A percentile compares a stretch with the other conserved stretches of the same genome.
phyloP scores from a whole-genome alignment of 768 basidiomycete genomes.

The Coprinopsis cinerea region DNA sequence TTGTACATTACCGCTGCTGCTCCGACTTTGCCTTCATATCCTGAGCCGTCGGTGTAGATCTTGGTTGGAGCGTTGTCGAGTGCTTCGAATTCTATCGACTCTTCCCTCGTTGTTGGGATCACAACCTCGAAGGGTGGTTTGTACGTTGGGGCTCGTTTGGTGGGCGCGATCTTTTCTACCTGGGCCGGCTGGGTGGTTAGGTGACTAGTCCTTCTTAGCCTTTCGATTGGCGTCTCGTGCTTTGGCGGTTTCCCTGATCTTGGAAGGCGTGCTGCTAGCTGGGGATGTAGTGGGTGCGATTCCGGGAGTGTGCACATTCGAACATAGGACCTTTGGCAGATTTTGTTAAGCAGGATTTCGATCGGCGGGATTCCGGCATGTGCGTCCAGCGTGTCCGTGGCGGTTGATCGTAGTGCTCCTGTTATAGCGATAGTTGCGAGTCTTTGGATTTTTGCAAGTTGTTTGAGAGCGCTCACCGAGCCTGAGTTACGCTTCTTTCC shows the following conservation, averaged over 20 bases:
- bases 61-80: not conserved
- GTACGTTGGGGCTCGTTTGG: not conserved
- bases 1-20: conserved; percentile 17
- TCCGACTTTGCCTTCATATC: conserved; percentile 15
- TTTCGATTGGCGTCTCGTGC: conserved; percentile 9
- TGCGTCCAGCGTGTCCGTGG: conserved; percentile 15
- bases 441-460: conserved; percentile 15
- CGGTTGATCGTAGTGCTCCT: conserved; percentile 17
- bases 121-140: not conserved
- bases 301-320: conserved; percentile 14
- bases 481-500: conserved; percentile 7
- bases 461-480: conserved; percentile 10
- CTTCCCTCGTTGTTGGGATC: conserved; percentile 3
- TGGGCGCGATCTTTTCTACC: conserved; percentile 10
- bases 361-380: conserved; percentile 15
- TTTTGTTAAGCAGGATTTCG: conserved; percentile 8
- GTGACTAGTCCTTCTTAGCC: conserved; percentile 3
- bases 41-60: conserved; percentile 17
- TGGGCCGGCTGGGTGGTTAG: conserved; percentile 10
- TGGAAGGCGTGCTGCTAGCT: not conserved
- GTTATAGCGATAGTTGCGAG: conserved; percentile 17
- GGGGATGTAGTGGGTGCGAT: conserved; percentile 9
- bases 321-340: conserved; percentile 6
- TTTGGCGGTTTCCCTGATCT: not conserved
- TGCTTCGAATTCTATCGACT: conserved; percentile 3